Percentiles rank a stretch among this genome's conserved stretches.
phyloP scores from a whole-genome alignment of 768 basidiomycete genomes.

The Naganishia vishniacii region DNA sequence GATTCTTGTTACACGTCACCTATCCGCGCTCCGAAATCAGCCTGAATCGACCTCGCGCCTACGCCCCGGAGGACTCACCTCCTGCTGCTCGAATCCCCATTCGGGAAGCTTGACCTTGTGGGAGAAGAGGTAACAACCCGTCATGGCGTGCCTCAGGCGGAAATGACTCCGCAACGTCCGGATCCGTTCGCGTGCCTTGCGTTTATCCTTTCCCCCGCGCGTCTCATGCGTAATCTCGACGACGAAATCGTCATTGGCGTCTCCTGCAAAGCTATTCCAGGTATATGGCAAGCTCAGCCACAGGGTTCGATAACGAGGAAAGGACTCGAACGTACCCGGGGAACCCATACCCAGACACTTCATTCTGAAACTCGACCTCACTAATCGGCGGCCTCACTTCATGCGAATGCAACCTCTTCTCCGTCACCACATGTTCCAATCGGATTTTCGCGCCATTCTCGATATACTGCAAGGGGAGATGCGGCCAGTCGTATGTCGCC shows the following conservation, averaged over 20 bases:
- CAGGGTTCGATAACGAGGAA: not conserved
- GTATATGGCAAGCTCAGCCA: not conserved
- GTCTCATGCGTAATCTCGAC: conserved; percentile 74
- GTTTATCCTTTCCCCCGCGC: conserved; percentile 54
- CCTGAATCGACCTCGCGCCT: not conserved
- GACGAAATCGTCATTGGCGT: conserved; percentile 81
- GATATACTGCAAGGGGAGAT: conserved; percentile 60
- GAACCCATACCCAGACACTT: conserved; percentile 91
- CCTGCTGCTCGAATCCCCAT: conserved; percentile 97
- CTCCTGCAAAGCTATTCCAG: conserved; percentile 63
- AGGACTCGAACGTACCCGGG: conserved; percentile 51
- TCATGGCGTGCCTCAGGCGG: conserved; percentile 72
- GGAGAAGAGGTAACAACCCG: conserved; percentile 93
- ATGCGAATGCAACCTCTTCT: conserved; percentile 88
- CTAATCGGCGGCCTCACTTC: conserved; percentile 89
- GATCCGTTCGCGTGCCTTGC: conserved; percentile 63
- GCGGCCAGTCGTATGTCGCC: conserved; percentile 55
- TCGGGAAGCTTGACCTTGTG: conserved; percentile 97
- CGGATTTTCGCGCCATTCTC: conserved; percentile 66
- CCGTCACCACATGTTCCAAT: conserved; percentile 70
- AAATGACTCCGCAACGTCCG: conserved; percentile 77
- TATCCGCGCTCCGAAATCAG: conserved; percentile 25
- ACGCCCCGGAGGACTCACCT: conserved; percentile 51
- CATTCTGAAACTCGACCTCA: conserved; percentile 98
- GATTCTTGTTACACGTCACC: conserved; percentile 97